Evolutionary conservation across 1,284 basidiomycete species (phyloP).

Genomic region (Pseudozyma thailandica): DNA sequence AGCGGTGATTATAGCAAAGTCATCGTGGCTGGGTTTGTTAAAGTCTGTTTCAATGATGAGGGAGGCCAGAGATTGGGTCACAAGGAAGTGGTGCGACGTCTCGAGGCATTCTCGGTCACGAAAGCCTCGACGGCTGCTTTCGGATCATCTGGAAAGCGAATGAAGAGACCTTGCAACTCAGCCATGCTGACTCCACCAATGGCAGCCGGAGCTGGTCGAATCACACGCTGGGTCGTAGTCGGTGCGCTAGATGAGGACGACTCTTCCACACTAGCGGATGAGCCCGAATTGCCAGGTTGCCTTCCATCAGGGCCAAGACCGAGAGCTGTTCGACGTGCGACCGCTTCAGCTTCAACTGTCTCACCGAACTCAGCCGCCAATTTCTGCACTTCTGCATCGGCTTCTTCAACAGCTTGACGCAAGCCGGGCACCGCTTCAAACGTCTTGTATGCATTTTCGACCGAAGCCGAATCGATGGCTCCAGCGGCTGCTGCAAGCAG

Average conservation of each 20-base stretch:
- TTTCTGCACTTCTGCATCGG: conserved; percentile 25
- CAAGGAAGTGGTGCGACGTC: conserved; percentile 6
- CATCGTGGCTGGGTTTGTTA: too few relatives aligned
- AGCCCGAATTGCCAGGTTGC: neutral
- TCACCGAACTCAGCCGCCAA: conserved; percentile 40
- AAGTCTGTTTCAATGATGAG: neutral
- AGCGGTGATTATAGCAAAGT: too few relatives aligned
- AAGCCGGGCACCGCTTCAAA: conserved; percentile 26
- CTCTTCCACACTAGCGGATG: conserved; percentile 3
- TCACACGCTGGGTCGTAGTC: conserved; percentile 8
- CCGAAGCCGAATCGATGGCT: conserved; percentile 2
- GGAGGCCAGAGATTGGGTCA: neutral
- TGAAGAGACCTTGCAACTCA: conserved; percentile 67
- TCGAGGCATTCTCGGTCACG: conserved; percentile 17
- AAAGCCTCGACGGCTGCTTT: conserved; percentile 57
- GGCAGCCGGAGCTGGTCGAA: conserved; percentile 48
- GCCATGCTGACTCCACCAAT: conserved; percentile 68
- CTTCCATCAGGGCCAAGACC: conserved; percentile 47
- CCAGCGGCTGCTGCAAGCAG: conserved; percentile 16
- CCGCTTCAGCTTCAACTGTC: conserved; percentile 39
- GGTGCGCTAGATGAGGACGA: neutral
- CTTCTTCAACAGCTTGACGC: conserved; percentile 21
- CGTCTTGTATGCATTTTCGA: conserved; percentile 15
- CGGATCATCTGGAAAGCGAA: conserved; percentile 63
- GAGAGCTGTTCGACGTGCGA: conserved; percentile 22